Conservation (phyloP, 768 basidiomycete genomes). For the Podaxis mareebaensis region DNA sequence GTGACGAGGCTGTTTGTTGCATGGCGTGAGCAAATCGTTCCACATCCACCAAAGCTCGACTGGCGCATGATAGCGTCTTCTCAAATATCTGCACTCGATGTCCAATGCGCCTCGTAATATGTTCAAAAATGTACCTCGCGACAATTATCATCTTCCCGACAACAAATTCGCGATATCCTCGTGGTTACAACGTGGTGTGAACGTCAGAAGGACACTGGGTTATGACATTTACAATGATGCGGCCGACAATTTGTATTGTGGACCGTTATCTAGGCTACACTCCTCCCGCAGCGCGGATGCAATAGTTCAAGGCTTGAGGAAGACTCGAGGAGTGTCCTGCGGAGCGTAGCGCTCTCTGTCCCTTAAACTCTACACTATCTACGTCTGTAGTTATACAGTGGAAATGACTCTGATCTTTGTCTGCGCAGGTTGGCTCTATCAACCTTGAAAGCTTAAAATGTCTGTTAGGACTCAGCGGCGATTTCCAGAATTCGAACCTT, state of each 20-base stretch:
- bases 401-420: background rate
- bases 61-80: background rate
- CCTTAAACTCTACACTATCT: background rate
- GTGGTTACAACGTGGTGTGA: conserved; percentile 4
- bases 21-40: background rate
- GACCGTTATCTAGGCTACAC: background rate
- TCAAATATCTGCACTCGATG: background rate
- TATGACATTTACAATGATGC: background rate
- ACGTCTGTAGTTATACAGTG: background rate
- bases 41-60: background rate
- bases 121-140: background rate
- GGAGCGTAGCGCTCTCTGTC: background rate
- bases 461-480: conserved; percentile 2
- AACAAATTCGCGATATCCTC: background rate
- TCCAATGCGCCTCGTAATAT: background rate
- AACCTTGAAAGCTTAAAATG: conserved; percentile 7
- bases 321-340: background rate
- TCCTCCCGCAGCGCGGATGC: background rate
- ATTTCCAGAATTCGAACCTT: background rate
- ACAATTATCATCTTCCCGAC: background rate
- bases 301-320: background rate
- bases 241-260: background rate
- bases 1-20: background rate
- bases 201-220: background rate
- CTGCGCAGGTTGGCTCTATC: background rate